Conservation (phyloP, 352 stramenopile species). For the Bremia lactucae region DNA sequence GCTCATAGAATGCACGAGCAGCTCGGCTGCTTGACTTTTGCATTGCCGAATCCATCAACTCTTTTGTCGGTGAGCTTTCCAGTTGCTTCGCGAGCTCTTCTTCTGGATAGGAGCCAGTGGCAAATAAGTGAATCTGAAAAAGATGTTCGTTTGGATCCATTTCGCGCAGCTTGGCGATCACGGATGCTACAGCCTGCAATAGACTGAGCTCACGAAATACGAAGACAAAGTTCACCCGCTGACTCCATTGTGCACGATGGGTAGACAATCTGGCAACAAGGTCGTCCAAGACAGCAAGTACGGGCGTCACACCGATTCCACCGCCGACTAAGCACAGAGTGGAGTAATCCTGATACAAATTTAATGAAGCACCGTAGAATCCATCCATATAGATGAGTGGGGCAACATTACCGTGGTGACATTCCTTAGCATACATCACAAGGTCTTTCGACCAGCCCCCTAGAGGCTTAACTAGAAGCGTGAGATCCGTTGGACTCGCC, state of each 20-base stretch:
- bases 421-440: conserved; percentile 30
- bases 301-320: conserved; percentile 35
- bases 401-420: conserved; percentile 11
- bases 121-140: conserved; percentile 25
- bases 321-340: conserved; percentile 34
- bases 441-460: conserved; percentile 41
- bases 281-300: conserved; percentile 39
- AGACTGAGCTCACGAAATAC: conserved; percentile 32
- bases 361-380: conserved; percentile 36
- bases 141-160: conserved; percentile 27
- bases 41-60: conserved; percentile 3
- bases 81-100: conserved; percentile 12
- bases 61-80: conserved; percentile 5
- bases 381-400: conserved; percentile 46
- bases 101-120: conserved; percentile 18
- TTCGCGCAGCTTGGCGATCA: conserved; percentile 26
- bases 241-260: conserved; percentile 23
- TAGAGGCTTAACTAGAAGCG: conserved; percentile 37
- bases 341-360: conserved; percentile 37
- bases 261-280: conserved; percentile 19
- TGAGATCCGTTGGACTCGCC: conserved; percentile 24
- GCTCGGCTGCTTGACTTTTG: conserved; percentile 8
- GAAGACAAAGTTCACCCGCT: conserved; percentile 32
- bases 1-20: conserved; percentile 38
- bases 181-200: conserved; percentile 17